Base-by-base conservation (phyloP, 2,329 filamentous ascomycete species). In the Coniella lustricola region DNA sequence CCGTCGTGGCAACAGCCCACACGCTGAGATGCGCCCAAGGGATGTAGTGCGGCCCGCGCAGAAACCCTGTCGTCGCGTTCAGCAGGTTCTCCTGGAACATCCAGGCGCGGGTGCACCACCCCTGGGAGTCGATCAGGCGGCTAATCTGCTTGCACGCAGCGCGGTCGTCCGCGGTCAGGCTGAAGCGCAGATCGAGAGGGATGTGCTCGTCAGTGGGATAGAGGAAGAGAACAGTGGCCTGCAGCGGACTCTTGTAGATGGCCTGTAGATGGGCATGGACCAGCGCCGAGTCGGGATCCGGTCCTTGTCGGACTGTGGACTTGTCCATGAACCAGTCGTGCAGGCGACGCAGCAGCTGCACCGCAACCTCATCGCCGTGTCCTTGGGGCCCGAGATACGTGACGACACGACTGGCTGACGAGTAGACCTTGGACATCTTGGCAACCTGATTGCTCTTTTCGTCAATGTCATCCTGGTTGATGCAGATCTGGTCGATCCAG, bases 401-500 rank as follows among this genome's bases (percentile, higher is more conserved):
- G 17, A 45, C 20, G 4, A 45, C 43, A 20, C 31, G 7, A 13
- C 5, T 7, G n/a, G 43, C 43, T 12, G 12, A 13, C 9, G 14
- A 13, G 43, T 45, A 45, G 43, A 45, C 22, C 10, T 35, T 12
- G 14, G 10, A 17, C 43, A 45, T 45, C 29, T 33, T 29, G n/a
- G 32, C 32, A 5, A 45, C 43, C 34, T 45, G 43, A 16, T 35
- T 5, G 29, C 13, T 36, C 43, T 45, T 45, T 20, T 45, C 43
- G n/a, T 12, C 34, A 14, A 13, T 16, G 29, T 38, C 22, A 17
- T 18, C 16, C 43, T 45, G 43, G n/a, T 37, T 21, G 18, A 45
- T 45, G 22, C 43, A 45, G 10, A 45, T 45, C 32, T 35, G 32
- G 16, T 45, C 43, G 43, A 45, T 36, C 43, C 43, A 45, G 16